Percentiles rank a stretch among this genome's conserved stretches.
Evolutionary conservation across 306 rosid species (phyloP).

Genomic region (Citrullus mucosospermus): DNA sequence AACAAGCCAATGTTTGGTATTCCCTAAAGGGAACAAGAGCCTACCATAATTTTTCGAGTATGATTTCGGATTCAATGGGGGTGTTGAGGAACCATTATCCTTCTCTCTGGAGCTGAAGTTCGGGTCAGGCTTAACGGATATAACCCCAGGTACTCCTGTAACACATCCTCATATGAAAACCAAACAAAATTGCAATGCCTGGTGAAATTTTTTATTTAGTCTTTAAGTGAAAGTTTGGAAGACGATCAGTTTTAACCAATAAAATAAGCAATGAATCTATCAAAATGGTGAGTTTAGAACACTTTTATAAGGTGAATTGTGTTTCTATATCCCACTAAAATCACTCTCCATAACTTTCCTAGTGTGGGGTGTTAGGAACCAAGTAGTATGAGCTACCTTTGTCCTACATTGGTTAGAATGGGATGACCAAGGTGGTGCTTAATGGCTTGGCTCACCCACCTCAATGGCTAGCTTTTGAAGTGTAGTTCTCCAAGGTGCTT

Average conservation of each 20-base stretch:
- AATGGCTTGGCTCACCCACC: too few species aligned
- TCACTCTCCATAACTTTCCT: not conserved
- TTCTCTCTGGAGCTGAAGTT: constrained; percentile 31
- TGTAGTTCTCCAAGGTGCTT: too few species aligned
- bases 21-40: constrained; percentile 49
- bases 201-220: not conserved
- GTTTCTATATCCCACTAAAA: not conserved
- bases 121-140: constrained; percentile 47
- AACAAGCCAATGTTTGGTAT: constrained; percentile 77
- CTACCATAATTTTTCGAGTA: constrained; percentile 14
- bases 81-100: constrained; percentile 35
- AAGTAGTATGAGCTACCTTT: too few species aligned
- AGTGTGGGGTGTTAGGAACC: too few species aligned
- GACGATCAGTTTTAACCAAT: not conserved
- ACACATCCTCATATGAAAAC: not conserved
- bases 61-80: constrained; percentile 6
- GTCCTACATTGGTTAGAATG: too few species aligned
- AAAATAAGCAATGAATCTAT: not conserved
- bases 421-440: too few species aligned
- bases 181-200: not conserved
- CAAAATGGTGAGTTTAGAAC: not conserved
- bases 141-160: constrained; percentile 55
- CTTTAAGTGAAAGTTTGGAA: not conserved
- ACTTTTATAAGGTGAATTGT: not conserved
- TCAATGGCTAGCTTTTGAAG: too few species aligned